Evolutionary conservation across 1,139 yeast species (phyloP), one percentile per base, ranked within the genome.

Genomic region (Nakaseomyces bracarensis): DNA sequence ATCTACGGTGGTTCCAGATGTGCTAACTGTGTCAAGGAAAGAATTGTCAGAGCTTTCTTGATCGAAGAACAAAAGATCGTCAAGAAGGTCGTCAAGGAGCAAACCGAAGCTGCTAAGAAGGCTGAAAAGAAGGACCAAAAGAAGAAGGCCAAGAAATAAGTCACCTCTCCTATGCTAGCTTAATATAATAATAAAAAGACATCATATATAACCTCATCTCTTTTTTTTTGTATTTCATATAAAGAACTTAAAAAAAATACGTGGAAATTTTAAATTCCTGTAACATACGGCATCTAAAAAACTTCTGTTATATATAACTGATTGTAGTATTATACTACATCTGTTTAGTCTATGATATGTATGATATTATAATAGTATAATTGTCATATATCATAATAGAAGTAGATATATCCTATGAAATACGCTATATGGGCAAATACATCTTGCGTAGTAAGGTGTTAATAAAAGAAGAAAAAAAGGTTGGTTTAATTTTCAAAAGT

Each of bases 1-100:
- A 89, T 96, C 66, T 91, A 91, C 89, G 98, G 98, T 77, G 98
- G 98, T 71, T 81, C 94, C 66, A 80, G 93, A 79, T 87, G 96
- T 76, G 95, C 95, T 67, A 82, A 81, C 85, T 85, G 96, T 77
- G 96, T 89, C 68, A 87, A 86, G 81, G 95, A 87, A 74, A 85
- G 96, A 82, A 82, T 91, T 65, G 87, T 89, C 71, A 89, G 97
- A 79, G 96, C 97, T 69, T 91, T 91, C 86, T 82, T 91, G 71
- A 85, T 91, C 63, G 97, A 91, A 78, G 98, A 91, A 78, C 97
- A 91, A 79, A 91, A 89, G 85, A 86, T 91, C 61, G 98, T 91
- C 70, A 91, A 91, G 89, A 86, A 94, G 76, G 96, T 89, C 65
- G 82, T 89, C 67, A 87, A 87, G 82, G 96, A 86, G 69, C 83